A percentile compares a stretch with the other conserved stretches of the same genome.
Conservation (phyloP, 805 yeast genomes). For the Wilhelminamyces savonicus region DNA sequence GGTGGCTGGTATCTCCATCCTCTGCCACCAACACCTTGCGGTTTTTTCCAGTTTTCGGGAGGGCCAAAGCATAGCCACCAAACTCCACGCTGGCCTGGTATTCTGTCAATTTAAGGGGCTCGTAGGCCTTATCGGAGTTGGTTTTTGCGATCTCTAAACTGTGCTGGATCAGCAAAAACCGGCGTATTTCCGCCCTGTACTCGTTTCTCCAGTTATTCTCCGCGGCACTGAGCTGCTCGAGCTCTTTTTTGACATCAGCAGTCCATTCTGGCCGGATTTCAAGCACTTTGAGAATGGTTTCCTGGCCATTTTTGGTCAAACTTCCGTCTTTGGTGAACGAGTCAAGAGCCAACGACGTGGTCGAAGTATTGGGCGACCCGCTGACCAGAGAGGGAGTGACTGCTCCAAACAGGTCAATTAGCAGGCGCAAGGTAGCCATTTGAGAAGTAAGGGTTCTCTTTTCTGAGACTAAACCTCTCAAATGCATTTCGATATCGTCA, state of each 20-base stretch:
- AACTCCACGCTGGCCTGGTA: slow-evolving; percentile 29
- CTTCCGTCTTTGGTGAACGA: slow-evolving; percentile 26
- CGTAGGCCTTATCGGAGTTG: slow-evolving; percentile 18
- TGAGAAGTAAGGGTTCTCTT: no score
- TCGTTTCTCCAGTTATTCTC: slow-evolving; percentile 27
- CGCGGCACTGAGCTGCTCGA: slow-evolving; percentile 14
- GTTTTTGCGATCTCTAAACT: slow-evolving; percentile 21
- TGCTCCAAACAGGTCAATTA: no score
- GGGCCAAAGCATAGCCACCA: slow-evolving; percentile 30
- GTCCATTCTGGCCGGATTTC: slow-evolving; percentile 30
- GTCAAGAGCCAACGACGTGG: not conserved
- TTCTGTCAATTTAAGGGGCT: slow-evolving; percentile 26
- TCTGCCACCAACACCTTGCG: no score
- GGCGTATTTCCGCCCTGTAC: slow-evolving; percentile 22
- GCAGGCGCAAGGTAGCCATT: no score
- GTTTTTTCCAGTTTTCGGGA: slow-evolving; percentile 11
- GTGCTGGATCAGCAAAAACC: slow-evolving; percentile 21
- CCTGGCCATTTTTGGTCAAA: slow-evolving; percentile 19
- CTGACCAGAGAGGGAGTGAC: no score
- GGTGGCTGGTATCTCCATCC: no score
- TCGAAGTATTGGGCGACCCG: not conserved
- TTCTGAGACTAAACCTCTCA: no score
- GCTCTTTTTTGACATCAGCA: slow-evolving; percentile 20
- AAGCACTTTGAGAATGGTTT: slow-evolving; percentile 16
- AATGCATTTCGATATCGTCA: no score